Evolutionary conservation across 164 flowering plant genomes (phyloP).

Genomic region (Chloranthus sessilifolius): DNA sequence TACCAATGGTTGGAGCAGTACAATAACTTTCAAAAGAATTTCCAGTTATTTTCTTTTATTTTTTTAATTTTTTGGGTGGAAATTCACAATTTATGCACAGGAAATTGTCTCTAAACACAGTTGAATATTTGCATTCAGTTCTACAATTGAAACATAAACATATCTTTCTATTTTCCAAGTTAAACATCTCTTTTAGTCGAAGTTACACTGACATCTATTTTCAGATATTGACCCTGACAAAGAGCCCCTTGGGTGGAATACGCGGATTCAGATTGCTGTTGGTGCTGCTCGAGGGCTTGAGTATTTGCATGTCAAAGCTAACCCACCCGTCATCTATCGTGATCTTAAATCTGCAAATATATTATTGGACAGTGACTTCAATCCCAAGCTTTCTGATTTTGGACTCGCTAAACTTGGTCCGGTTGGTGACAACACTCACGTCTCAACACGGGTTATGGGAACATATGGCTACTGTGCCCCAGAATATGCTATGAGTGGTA

Average conservation of each 20-base stretch:
- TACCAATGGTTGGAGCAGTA: no score
- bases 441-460: slow-evolving; percentile 76
- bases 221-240: slow-evolving; percentile 40
- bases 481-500: slow-evolving; percentile 76
- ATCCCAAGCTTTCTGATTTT: slow-evolving; percentile 78
- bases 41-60: no score
- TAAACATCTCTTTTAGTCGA: neutral
- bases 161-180: no score
- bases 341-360: slow-evolving; percentile 86
- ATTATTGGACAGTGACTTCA: slow-evolving; percentile 63
- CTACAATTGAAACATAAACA: no score
- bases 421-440: slow-evolving; percentile 77
- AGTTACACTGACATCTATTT: slow-evolving; percentile 2
- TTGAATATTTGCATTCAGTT: no score
- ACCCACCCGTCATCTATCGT: slow-evolving; percentile 72
- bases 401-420: slow-evolving; percentile 90
- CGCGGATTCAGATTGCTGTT: slow-evolving; percentile 63
- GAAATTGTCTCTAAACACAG: no score
- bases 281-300: slow-evolving; percentile 82
- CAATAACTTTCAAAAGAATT: no score
- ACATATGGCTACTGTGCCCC: slow-evolving; percentile 83
- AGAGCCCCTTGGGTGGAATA: slow-evolving; percentile 58
- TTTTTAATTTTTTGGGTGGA: no score
- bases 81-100: no score
- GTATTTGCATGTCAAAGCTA: slow-evolving; percentile 70